A percentile compares a stretch with the other conserved stretches of the same genome.
phyloP scores from a whole-genome alignment of 306 rosid species.

The Leucaena leucocephala region DNA sequence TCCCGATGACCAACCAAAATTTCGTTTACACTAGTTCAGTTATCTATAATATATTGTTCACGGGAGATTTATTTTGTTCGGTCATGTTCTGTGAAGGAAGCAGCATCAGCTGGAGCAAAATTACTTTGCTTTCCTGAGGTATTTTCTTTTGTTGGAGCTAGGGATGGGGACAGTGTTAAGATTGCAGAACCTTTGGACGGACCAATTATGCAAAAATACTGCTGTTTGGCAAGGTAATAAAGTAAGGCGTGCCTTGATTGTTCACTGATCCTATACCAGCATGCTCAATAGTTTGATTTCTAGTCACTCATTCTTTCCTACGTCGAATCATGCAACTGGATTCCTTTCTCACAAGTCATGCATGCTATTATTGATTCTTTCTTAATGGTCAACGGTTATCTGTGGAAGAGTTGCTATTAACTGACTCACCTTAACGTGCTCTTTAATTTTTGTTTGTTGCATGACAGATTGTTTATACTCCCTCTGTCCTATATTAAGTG shows the following conservation, averaged over 20 bases:
- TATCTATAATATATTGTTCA: background rate
- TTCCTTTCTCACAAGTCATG: background rate
- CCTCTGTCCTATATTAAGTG: background rate
- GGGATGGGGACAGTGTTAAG: constrained; percentile 76
- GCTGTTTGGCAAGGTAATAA: constrained; percentile 84
- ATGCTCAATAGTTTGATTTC: background rate
- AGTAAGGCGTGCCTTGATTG: background rate
- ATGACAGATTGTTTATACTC: background rate
- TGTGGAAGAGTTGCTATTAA: background rate
- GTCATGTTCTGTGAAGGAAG: constrained; percentile 62
- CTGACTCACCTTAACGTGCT: background rate
- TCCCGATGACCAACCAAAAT: background rate
- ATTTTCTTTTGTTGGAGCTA: constrained; percentile 76
- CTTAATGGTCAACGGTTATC: background rate
- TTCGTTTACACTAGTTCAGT: background rate
- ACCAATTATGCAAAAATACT: constrained; percentile 68
- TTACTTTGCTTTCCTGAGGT: constrained; percentile 85
- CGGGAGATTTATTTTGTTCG: constrained; percentile 16
- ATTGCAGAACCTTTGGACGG: constrained; percentile 83
- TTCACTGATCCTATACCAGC: background rate
- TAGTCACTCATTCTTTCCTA: background rate
- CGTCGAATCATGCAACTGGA: background rate
- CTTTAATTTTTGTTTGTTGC: background rate
- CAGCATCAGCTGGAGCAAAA: constrained; percentile 86
- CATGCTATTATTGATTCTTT: background rate